Evolutionary conservation across 129 eudicot genomes (phyloP).

Genomic region (carrot (Daucus carota)): DH1_v3.0 NC_030382.2:49698001-49698500

Average conservation of each 20-base stretch:
- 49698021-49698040: too few relatives aligned
- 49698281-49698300: slow-evolving; percentile 98
- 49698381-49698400: not conserved
- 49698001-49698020: slow-evolving; percentile 78
- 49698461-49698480: slow-evolving; percentile 45
- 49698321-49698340: slow-evolving; percentile 73
- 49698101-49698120: slow-evolving; percentile 49
- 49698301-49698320: slow-evolving; percentile 83
- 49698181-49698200: slow-evolving; percentile 85
- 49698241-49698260: slow-evolving; percentile 73
- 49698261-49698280: slow-evolving; percentile 87
- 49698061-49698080: slow-evolving; percentile 83
- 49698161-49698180: too few relatives aligned
- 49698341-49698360: not conserved
- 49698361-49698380: not conserved
- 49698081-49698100: slow-evolving; percentile 96
- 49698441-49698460: not conserved
- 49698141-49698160: not conserved
- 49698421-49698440: not conserved
- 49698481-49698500: too few relatives aligned
- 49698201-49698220: slow-evolving; percentile 93
- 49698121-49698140: not conserved
- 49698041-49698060: slow-evolving; percentile 71
- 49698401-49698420: not conserved
- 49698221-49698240: slow-evolving; percentile 83